Base-by-base conservation (phyloP, 805 yeast species). In the Starmerella apis region DNA sequence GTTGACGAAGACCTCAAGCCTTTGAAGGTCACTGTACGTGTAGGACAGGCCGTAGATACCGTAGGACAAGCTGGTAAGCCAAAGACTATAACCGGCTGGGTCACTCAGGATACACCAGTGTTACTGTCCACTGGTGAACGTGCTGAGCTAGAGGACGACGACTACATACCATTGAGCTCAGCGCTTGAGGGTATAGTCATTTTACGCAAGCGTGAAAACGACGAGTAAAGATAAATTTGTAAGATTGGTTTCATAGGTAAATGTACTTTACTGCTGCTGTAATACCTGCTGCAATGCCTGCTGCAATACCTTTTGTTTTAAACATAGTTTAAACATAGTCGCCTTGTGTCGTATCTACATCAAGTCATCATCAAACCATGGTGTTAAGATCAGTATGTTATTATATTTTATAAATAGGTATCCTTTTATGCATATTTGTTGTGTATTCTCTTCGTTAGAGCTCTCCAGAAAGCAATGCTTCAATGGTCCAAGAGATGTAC, bases 21-120 rank as follows among this genome's bases (percentile, higher is more conserved):
- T 32, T 70, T 92, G 55, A 90, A 90, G 72, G 97, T 92, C 9
- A 90, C 86, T 58, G 98, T 92, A 9, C 78, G 99, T 64, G 97
- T 92, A 27, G 99, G 99, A 55, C 96, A 90, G 70, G 97, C 98
- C 6, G 97, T 92, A 25, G 98, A 92, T 65, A 86, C 88, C 35
- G 97, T 92, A 55, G 99, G 98, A 30, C 97, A 90, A 67, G 99
- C 97, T 0, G 99, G 99, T 71, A 86, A 86, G 60, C 99, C 98
- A 44, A 92, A 92, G 73, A 88, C 96, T 11, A 92, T 92, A 43
- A 92, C 99, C 3, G 99, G 99, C 32, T 92, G 98, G 98, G 97
- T 92, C 19, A 92, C 99, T 1, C 98, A 92, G 63, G 84, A 92
- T 4, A 92, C 99, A 0, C 99, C 99, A 0, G 99, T 92, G 19